Evolutionary conservation across 441 rosid species (phyloP).

Genomic region (Capsella rubella): DNA sequence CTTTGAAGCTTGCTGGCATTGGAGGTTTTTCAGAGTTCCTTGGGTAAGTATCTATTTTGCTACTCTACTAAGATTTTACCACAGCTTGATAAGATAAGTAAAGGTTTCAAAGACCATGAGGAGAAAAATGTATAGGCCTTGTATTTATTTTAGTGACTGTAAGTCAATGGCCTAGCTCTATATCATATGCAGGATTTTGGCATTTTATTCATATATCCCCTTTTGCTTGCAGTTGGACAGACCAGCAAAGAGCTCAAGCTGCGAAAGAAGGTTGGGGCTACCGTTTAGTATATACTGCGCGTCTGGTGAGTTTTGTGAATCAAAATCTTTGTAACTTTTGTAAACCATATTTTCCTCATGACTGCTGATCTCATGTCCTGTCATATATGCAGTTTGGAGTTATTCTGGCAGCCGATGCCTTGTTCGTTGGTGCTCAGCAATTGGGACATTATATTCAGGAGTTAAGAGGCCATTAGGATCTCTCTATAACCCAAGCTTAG

Average conservation of each 20-base stretch:
- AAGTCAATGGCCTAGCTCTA: neutral
- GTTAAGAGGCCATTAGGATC: slow-evolving; percentile 64
- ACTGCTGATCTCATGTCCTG: slow-evolving; percentile 12
- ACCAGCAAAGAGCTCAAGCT: slow-evolving; percentile 90
- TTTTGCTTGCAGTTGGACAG: slow-evolving; percentile 79
- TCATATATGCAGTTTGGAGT: slow-evolving; percentile 63
- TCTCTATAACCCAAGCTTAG: slow-evolving; percentile 28
- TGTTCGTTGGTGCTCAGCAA: slow-evolving; percentile 78
- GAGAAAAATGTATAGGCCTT: neutral
- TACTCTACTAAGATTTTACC: slow-evolving; percentile 17
- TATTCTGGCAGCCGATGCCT: slow-evolving; percentile 72
- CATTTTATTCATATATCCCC: slow-evolving; percentile 10
- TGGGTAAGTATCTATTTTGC: slow-evolving; percentile 58
- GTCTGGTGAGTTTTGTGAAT: slow-evolving; percentile 62
- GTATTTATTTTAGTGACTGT: neutral
- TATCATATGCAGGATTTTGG: neutral
- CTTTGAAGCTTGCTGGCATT: slow-evolving; percentile 87
- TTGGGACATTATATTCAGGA: slow-evolving; percentile 68
- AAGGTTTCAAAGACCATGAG: slow-evolving; percentile 1
- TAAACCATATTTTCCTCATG: slow-evolving; percentile 10
- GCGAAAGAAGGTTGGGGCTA: slow-evolving; percentile 97
- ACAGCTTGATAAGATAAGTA: slow-evolving; percentile 17
- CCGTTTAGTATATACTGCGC: slow-evolving; percentile 72
- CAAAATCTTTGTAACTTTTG: neutral
- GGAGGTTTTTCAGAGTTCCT: slow-evolving; percentile 94